Base-by-base conservation (phyloP, 306 rosid genomes). In the Castanea mollissima region DNA sequence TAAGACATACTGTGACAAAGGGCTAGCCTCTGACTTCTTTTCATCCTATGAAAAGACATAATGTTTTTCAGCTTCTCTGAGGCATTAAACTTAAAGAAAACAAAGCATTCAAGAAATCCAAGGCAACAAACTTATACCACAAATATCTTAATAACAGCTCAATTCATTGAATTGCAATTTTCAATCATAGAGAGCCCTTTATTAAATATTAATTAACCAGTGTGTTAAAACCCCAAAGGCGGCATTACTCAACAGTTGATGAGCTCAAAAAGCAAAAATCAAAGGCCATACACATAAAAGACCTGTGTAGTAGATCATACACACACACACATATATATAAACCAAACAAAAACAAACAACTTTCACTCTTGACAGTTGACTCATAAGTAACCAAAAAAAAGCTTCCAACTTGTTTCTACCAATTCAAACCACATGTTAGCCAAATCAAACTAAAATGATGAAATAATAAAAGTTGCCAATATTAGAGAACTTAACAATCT, bases 11-110 rank as follows among this genome's bases (percentile, higher is more conserved):
- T 89, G 82, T 0, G 93, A 91, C 60, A 92, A 81, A 77, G 98
- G 87, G 87, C 97, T 91, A 60, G 78, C 80, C 60, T 82, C 91
- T 46, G 82, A 77, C 75, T 74, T 84, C 81, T 89, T 92, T 67
- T 90, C 96, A 84, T 91, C 97, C 98, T 95, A 82, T 56, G 52
- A 76, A 58, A 71, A 68, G 29, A 74, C 23, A 21, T 11, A 79
- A 63, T 32, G 49, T 49, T 56, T 29, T 44, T 81, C 34, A 59
- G 69, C 11, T 31, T 31, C 74, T 74, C 57, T 52, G 5, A 11
- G 27, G 49, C 51, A 46, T 62, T 38, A 16, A 13, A 16, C 44
- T 56, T 1, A 60, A 32, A 29, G 25, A 52, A 31, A 71, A 68
- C 20, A 9, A 63, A 21, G n/a, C 35, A 68, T 25, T 74, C 3